phyloP scores from a whole-genome alignment of 2,329 filamentous ascomycete genomes.

The Fusarium secorum region DNA sequence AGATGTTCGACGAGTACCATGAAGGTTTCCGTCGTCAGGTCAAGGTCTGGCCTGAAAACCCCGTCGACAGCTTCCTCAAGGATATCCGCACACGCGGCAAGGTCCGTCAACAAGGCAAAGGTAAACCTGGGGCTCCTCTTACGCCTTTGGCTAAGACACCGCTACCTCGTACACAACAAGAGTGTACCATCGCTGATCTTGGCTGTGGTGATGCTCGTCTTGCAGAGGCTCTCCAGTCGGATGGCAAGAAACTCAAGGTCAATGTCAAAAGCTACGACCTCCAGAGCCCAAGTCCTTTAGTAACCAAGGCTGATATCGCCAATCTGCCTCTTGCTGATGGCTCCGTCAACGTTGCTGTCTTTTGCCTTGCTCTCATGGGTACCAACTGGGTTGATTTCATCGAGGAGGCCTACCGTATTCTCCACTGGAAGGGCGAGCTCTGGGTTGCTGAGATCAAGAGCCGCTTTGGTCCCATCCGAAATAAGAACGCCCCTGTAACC shows the following conservation, averaged over 20 bases:
- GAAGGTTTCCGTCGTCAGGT: slow-evolving; percentile 96
- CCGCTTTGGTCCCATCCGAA: slow-evolving; percentile 68
- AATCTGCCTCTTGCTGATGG: slow-evolving; percentile 78
- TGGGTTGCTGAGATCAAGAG: slow-evolving; percentile 98
- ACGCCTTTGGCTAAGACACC: slow-evolving; percentile 50
- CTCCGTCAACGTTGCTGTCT: slow-evolving; percentile 85
- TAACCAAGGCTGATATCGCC: slow-evolving; percentile 90
- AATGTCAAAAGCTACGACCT: slow-evolving; percentile 87
- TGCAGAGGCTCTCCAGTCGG: slow-evolving; percentile 70
- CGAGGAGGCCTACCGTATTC: slow-evolving; percentile 91
- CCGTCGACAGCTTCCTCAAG: slow-evolving; percentile 84
- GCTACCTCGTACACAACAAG: slow-evolving; percentile 75
- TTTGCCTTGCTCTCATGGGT: slow-evolving; percentile 97
- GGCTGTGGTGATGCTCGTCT: slow-evolving; percentile 93
- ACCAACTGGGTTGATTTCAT: slow-evolving; percentile 98
- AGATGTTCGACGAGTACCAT: slow-evolving; percentile 97
- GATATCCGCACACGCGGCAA: slow-evolving; percentile 74
- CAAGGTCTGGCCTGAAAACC: slow-evolving; percentile 95
- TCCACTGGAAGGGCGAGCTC: slow-evolving; percentile 93
- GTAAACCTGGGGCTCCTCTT: slow-evolving; percentile 41
- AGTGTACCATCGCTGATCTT: slow-evolving; percentile 85
- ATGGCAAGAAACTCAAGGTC: slow-evolving; percentile 72
- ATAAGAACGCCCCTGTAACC: slow-evolving; percentile 57
- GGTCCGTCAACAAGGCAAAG: slow-evolving; percentile 49
- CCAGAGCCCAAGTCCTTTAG: slow-evolving; percentile 75